These are phyloP conservation scores for Colletotrichum sojae DNA, from an alignment of 2,329 filamentous ascomycete species.

Conservation along the genomic window DNA sequence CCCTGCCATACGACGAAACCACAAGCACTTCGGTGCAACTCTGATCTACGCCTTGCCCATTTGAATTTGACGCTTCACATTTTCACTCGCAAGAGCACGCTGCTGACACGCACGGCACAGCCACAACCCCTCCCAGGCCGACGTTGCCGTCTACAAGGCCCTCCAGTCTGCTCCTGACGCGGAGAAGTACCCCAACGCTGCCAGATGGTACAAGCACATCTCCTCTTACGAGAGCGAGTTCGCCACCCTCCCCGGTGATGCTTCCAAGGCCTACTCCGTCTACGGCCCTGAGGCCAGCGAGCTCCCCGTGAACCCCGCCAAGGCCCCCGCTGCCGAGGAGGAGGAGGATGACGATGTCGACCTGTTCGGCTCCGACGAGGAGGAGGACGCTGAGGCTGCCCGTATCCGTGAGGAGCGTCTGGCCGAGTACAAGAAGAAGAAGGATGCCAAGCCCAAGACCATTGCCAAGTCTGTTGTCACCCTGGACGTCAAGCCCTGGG, in stretches of 20 bases:
- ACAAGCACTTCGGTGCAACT: slow-evolving; percentile 79
- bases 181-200: slow-evolving; percentile 92
- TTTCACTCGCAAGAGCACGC: background rate
- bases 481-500: slow-evolving; percentile 98
- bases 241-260: slow-evolving; percentile 89
- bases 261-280: slow-evolving; percentile 87
- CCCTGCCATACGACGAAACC: slow-evolving; percentile 86
- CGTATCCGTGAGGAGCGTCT: slow-evolving; percentile 90
- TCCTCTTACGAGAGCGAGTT: slow-evolving; percentile 94
- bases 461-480: slow-evolving; percentile 97
- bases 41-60: slow-evolving; percentile 65
- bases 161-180: slow-evolving; percentile 81
- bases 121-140: slow-evolving; percentile 86
- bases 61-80: slow-evolving; percentile 13
- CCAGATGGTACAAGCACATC: slow-evolving; percentile 99
- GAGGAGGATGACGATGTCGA: slow-evolving; percentile 90
- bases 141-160: slow-evolving; percentile 96
- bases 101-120: slow-evolving; percentile 50
- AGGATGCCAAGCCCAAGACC: slow-evolving; percentile 91
- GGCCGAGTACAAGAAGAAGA: slow-evolving; percentile 96
- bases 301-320: slow-evolving; percentile 86
- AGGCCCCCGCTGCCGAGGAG: slow-evolving; percentile 78
- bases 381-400: slow-evolving; percentile 91
- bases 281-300: slow-evolving; percentile 90
- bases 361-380: slow-evolving; percentile 94